Evolutionary conservation across 345 rosid genomes (phyloP).

Genomic region (Crucihimalaya himalaica): DNA sequence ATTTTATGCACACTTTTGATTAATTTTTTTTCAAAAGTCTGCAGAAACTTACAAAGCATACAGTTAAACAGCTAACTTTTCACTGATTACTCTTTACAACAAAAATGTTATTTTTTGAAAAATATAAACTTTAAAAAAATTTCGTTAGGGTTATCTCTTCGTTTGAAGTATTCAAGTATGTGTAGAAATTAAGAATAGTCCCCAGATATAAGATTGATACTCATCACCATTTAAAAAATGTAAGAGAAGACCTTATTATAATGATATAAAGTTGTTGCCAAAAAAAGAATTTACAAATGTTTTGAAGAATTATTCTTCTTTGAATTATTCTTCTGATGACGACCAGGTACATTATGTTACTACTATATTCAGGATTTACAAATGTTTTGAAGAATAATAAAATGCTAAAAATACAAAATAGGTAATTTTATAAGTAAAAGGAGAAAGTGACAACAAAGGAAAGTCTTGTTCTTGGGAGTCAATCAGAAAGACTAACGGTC

Average conservation of each 20-base stretch:
- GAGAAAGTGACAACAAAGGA: background rate
- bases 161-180: slow-evolving; percentile 26
- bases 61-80: background rate
- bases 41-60: background rate
- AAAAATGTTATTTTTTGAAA: background rate
- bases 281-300: no score
- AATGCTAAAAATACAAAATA: background rate
- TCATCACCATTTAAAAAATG: background rate
- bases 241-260: background rate
- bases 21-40: background rate
- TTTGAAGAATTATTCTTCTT: no score
- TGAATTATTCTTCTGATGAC: slow-evolving; percentile 27
- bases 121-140: background rate
- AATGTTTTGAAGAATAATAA: background rate
- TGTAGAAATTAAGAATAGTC: background rate
- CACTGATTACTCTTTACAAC: background rate
- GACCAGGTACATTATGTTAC: background rate
- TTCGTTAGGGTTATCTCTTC: background rate
- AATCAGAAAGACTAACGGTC: background rate
- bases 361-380: background rate
- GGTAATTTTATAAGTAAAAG: background rate
- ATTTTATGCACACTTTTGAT: background rate
- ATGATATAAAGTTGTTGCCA: no score
- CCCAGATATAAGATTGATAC: slow-evolving; percentile 2
- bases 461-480: background rate